phyloP scores from a whole-genome alignment of 2,329 filamentous ascomycete genomes.

The Hawksworthiomyces lignivorus region DNA sequence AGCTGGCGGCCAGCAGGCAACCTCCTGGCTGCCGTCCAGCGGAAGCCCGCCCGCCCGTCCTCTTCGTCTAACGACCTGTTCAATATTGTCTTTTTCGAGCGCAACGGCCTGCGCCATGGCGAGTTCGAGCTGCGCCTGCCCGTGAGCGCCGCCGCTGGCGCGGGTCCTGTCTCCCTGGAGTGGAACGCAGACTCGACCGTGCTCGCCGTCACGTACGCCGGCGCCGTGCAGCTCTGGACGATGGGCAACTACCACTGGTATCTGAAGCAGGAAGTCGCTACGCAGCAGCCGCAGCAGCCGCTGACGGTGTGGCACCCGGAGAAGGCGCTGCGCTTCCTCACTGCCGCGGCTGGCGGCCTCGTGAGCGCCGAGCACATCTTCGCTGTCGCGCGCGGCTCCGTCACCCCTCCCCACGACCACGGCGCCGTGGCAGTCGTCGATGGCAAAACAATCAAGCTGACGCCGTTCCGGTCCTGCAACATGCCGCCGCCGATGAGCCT shows the following conservation, averaged over 20 bases:
- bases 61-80: conserved; percentile 47
- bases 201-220: conserved; percentile 67
- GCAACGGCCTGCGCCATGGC: conserved; percentile 94
- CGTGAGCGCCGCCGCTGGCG: conserved; percentile 22
- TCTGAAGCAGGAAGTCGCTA: conserved; percentile 77
- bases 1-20: conserved; percentile 93
- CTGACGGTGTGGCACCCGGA: conserved; percentile 76
- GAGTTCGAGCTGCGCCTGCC: conserved; percentile 68
- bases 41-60: conserved; percentile 22
- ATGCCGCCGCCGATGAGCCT: conserved; percentile 90
- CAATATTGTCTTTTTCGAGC: conserved; percentile 90
- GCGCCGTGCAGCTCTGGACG: conserved; percentile 87
- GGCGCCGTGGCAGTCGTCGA: conserved; percentile 81
- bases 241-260: conserved; percentile 99
- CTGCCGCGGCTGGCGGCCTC: conserved; percentile 41
- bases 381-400: conserved; percentile 59
- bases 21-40: conserved; percentile 78
- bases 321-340: conserved; percentile 61
- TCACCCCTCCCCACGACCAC: conserved; percentile 63
- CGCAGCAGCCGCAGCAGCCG: conserved; percentile 22
- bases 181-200: conserved; percentile 95
- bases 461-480: conserved; percentile 75
- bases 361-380: conserved; percentile 61
- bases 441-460: conserved; percentile 71
- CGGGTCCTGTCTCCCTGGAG: conserved; percentile 51